Conservation (phyloP, 176 grass and related monocot genomes). For the Triticum dicoccoides region DNA sequence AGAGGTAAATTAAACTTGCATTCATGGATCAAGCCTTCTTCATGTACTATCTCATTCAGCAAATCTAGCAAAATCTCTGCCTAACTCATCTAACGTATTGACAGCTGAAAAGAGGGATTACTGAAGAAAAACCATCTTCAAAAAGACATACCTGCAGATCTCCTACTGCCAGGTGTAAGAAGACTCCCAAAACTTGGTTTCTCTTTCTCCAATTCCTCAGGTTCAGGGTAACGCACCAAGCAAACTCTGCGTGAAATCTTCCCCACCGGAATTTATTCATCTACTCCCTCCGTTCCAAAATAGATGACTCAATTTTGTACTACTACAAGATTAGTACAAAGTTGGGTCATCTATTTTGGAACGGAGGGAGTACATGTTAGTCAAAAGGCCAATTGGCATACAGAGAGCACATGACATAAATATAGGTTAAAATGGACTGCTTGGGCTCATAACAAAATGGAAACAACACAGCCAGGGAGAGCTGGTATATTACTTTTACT, state of each 20-base stretch:
- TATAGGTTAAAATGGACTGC: background rate
- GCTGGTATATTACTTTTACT: background rate
- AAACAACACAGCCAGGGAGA: background rate
- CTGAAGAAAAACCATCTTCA: background rate
- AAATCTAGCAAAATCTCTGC: background rate
- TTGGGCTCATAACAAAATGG: background rate
- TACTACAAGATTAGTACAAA: too few species aligned
- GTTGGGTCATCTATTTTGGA: too few species aligned
- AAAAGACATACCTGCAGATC: conserved; percentile 57
- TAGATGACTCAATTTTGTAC: too few species aligned
- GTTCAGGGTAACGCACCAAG: conserved; percentile 70
- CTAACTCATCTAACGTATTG: background rate
- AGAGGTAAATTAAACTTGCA: background rate
- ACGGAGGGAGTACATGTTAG: background rate
- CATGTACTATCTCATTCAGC: background rate
- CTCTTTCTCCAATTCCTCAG: conserved; percentile 50
- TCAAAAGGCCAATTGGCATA: conserved; percentile 14
- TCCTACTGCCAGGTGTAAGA: conserved; percentile 43
- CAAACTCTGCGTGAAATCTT: conserved; percentile 63
- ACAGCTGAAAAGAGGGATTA: background rate
- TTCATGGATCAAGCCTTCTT: background rate
- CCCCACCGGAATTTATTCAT: conserved; percentile 46
- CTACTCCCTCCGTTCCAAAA: background rate
- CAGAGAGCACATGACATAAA: background rate
- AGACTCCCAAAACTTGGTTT: conserved; percentile 37